Evolutionary conservation across 768 basidiomycete species (phyloP), one percentile per base, ranked within the genome.

Genomic region (Asterophora parasitica): DNA sequence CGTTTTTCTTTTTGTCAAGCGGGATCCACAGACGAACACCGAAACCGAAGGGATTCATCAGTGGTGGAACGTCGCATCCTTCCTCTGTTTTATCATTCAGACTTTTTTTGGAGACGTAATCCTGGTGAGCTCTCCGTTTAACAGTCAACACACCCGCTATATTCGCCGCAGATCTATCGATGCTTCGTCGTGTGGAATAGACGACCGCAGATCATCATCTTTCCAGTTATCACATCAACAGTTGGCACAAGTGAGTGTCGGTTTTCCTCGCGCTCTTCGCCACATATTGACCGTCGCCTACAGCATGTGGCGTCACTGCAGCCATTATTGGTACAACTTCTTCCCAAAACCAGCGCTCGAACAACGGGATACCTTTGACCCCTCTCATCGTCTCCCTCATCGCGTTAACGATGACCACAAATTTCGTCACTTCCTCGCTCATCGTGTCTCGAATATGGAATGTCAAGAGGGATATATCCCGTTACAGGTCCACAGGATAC

Each of bases 381-480:
- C 43, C 55, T n/a, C 45, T 51, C 11, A 33, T 48, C 12, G 31
- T 49, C 26, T 38, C 46, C 8, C 45, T 51, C 23, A 49, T 51
- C n/a, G 46, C 44, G 7, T 32, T 53, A 26, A 53, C 52, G 3
- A 46, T 56, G 34, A 41, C 28, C 15, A 49, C 49, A 4, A 54
- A 56, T 31, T 35, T 46, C 9, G 13, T 51, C 27, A 50, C 55
- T 11, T 51, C 52, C 4, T 37, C 52, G 7, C 49, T 56, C 17
- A 56, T 56, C 11, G 55, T 54, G 17, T 35, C 28, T 38, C 49
- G 52, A 10, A 56, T 56, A 27, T 54, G 49, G 52, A 43, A 39
- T 7, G 52, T 56, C 7, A 50, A 44, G 20, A 45, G 42, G 38
- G 52, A 35, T 11, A 35, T 49, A 8, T 48, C 49, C 4, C 55